Conservation (phyloP, 805 yeast species). For the Clavispora santaluciae region DNA sequence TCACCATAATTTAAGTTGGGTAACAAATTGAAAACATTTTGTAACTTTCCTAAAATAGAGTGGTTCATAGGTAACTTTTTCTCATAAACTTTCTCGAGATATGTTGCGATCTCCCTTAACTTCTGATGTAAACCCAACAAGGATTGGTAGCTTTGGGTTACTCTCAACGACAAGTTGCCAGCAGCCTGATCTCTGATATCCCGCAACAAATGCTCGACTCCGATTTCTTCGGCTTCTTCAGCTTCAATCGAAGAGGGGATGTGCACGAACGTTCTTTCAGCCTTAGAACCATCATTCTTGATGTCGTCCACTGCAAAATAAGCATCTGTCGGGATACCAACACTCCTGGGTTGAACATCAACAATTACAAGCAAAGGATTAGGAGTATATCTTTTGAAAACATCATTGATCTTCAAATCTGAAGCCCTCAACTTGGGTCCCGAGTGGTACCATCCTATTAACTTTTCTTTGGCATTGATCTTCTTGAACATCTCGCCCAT, state of each 20-base stretch:
- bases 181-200: slow-evolving; percentile 97
- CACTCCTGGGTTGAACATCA: slow-evolving; percentile 78
- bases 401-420: slow-evolving; percentile 86
- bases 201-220: slow-evolving; percentile 92
- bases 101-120: slow-evolving; percentile 69
- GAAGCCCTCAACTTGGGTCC: slow-evolving; percentile 90
- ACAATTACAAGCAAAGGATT: slow-evolving; percentile 85
- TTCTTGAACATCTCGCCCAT: slow-evolving; percentile 98
- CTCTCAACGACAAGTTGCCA: slow-evolving; percentile 79
- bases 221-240: slow-evolving; percentile 98
- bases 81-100: slow-evolving; percentile 67
- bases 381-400: slow-evolving; percentile 73
- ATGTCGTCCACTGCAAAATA: slow-evolving; percentile 92
- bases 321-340: slow-evolving; percentile 95
- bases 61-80: slow-evolving; percentile 84
- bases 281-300: slow-evolving; percentile 90
- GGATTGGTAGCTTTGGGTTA: slow-evolving; percentile 86
- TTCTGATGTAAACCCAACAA: slow-evolving; percentile 80
- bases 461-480: slow-evolving; percentile 92
- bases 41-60: slow-evolving; percentile 83
- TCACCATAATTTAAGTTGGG: slow-evolving; percentile 59
- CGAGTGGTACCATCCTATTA: slow-evolving; percentile 99
- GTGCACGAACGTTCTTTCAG: slow-evolving; percentile 89
- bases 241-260: slow-evolving; percentile 92
- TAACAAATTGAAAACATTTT: slow-evolving; percentile 87